Base-by-base conservation (phyloP, 352 stramenopile species). In the Blastocystis sp. region DNA sequence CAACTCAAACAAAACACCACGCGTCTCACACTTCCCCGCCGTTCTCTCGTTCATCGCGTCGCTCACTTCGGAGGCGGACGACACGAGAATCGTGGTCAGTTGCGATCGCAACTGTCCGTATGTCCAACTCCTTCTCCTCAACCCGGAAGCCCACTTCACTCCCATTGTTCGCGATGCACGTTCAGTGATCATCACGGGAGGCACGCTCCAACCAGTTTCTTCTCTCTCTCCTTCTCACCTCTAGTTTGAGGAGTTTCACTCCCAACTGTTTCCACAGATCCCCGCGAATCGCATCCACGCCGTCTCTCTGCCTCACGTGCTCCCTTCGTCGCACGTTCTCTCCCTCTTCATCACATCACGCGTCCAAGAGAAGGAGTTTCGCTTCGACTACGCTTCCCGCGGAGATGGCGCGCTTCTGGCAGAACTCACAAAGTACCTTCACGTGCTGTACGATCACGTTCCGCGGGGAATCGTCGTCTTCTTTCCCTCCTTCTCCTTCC, bases 261-360 rank as follows among this genome's bases (percentile, higher is more conserved):
- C 94, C 50, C 95, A 98, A 88, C 93, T 99, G 0, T 98, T 99
- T 77, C 93, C 94, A 26, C 92, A 92, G 10, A 76, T 97, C 0
- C 91, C 93, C n/a, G 81, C 71, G 35, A 89, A 93, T 59, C 79
- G 92, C 0, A 93, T 99, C n/a, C 94, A 96, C 80, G 91, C 97
- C 1, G 98, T 99, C 92, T 98, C 96, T 0, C 99, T 97, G 88
- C 96, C 95, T n/a, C 97, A 99, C 91, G 96, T 99, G 0, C 98
- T 99, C 90, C 94, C 96, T 69, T 91, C 93, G 0, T 92, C 94
- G 80, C 97, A 98, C 91, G 93, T 99, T 31, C 55, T 94, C 37
- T 92, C 93, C 41, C 66, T 94, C 62, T 93, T 90, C 82, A 71
- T 96, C 60, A 90, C 76, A 39, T 3, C 16, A 77, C 45, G 24